Conservation (phyloP, 495 filamentous ascomycete species). For the Aspergillus panamensis region DNA sequence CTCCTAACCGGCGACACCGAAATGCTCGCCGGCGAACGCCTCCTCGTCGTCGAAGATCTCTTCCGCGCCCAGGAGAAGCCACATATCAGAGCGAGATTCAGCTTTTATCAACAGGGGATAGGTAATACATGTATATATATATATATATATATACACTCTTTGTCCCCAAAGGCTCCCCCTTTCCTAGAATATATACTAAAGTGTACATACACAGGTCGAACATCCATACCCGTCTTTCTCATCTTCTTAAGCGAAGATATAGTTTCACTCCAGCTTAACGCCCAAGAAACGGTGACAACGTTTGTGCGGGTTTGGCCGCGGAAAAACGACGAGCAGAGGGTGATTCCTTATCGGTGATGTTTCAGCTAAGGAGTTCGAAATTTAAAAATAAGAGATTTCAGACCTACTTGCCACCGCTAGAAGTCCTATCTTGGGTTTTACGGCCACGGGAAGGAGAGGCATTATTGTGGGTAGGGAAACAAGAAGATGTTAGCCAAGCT, state of each 20-base stretch:
- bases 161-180: too few species aligned
- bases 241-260: neutral
- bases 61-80: neutral
- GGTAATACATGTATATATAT: too few species aligned
- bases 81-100: neutral
- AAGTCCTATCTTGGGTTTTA: too few species aligned
- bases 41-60: neutral
- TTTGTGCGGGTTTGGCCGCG: neutral
- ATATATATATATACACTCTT: too few species aligned
- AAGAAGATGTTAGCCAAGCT: too few species aligned
- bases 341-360: neutral
- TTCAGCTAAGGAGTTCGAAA: neutral
- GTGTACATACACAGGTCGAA: too few species aligned
- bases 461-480: too few species aligned
- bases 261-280: neutral
- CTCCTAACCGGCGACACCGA: neutral
- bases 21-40: neutral
- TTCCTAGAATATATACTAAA: too few species aligned
- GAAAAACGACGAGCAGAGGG: neutral
- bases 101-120: neutral
- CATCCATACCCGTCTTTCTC: neutral
- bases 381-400: too few species aligned
- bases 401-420: too few species aligned
- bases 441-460: too few species aligned
- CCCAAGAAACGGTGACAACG: neutral